Evolutionary conservation across 1,139 yeast genomes (phyloP), one percentile per base, ranked within the genome.

Genomic region (Blastobotrys elegans): DNA sequence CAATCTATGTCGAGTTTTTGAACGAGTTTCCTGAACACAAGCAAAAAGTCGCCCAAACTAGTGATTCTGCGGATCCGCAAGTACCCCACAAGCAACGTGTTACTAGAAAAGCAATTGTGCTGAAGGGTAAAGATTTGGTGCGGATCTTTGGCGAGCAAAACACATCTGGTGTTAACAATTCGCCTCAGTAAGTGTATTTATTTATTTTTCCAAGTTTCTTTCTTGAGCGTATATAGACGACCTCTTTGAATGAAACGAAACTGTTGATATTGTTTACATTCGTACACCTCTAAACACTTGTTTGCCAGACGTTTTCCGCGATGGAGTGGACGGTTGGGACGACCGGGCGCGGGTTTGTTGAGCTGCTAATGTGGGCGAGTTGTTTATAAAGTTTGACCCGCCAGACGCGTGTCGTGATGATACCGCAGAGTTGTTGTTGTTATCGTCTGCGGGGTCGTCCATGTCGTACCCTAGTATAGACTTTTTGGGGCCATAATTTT

Each of bases 1-100:
- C 70, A 45, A 64, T 84, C 7, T 82, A 54, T 41, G 48, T 47
- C 17, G 56, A 56, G 29, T 52, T 40, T 41, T 21, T 45, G 16
- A 46, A 32, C 3, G 18, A 22, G 35, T 30, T 20, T 14, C 32
- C 48, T 2, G 40, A 34, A n/a, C 33, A 16, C 11, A 39, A 39
- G 18, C 42, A 16, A 17, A 3, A 11, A 7, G 18, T 14, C 8
- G 30, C 24, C 33, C 11, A 38, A 3, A 8, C 8, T 16, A n/a
- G 30, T 6, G 18, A n/a, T 13, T 10, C 27, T 14, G 7, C 20
- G 29, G n/a, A n/a, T n/a, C n/a, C n/a, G n/a, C 36, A 16, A 3
- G 18, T 43, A 1, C 38, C 47, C 2, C 38, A 43, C 11, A 29
- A 31, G 26, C 17, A 14, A 36, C 20, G 47, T 13, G 42, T 36